These are phyloP conservation scores for Dalbergia cochinchinensis DNA, from an alignment of 306 rosid genomes.

Conservation along the genomic window DNA sequence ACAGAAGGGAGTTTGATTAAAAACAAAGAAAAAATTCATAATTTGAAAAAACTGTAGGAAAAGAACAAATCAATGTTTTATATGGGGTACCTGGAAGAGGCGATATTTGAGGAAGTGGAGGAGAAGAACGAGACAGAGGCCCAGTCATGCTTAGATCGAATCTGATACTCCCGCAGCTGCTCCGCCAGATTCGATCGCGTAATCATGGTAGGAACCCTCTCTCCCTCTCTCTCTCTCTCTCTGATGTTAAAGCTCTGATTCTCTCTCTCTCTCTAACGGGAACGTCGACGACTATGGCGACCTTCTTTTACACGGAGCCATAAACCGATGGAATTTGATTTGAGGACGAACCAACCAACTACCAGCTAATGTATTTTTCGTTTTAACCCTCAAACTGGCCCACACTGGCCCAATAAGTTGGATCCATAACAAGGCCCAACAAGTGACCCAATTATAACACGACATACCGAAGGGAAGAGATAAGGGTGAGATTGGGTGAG, in stretches of 20 bases:
- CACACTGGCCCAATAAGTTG: neutral
- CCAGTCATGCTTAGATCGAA: constrained; percentile 99
- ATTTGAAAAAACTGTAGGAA: neutral
- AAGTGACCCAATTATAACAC: neutral
- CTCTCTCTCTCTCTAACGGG: constrained; percentile 36
- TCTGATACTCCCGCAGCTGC: constrained; percentile 96
- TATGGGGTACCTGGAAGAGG: constrained; percentile 72
- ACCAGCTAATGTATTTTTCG: constrained; percentile 32
- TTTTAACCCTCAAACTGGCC: neutral
- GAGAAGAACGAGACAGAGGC: constrained; percentile 98
- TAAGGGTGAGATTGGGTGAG: neutral
- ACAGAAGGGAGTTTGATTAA: neutral
- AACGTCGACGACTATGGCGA: constrained; percentile 46
- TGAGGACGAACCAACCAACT: constrained; percentile 38
- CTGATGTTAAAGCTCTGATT: constrained; percentile 30
- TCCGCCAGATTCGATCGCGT: constrained; percentile 99
- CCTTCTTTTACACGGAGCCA: constrained; percentile 41
- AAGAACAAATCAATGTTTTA: neutral
- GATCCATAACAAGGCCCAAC: neutral
- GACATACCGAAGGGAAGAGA: too few species aligned
- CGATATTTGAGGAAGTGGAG: constrained; percentile 77
- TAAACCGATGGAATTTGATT: constrained; percentile 39
- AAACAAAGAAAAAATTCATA: neutral
- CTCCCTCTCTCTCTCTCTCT: constrained; percentile 3
- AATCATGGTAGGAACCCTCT: constrained; percentile 65